These are phyloP conservation scores for Hymenoscyphus salicellus DNA, from an alignment of 2,329 filamentous ascomycete genomes.

Conservation along the genomic window DNA sequence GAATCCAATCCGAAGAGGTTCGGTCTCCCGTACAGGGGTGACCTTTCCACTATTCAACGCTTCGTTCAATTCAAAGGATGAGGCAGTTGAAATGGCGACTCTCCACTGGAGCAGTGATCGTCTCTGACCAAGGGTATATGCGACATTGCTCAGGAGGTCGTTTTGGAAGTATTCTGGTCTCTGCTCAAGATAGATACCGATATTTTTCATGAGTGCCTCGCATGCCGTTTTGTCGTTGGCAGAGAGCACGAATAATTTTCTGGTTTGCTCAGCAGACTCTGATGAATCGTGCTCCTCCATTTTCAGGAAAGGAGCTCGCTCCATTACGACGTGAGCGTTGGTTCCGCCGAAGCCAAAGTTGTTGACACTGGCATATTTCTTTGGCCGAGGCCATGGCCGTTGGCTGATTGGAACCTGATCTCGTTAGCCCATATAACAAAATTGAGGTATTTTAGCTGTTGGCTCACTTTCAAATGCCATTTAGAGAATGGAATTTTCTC, in stretches of 20 bases:
- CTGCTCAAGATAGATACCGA: slow-evolving; percentile 33
- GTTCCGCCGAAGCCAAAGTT: slow-evolving; percentile 40
- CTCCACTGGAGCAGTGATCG: slow-evolving; percentile 32
- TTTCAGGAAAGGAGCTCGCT: slow-evolving; percentile 29
- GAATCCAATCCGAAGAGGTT: slow-evolving; percentile 25
- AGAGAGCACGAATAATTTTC: slow-evolving; percentile 32
- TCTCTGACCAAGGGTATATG: slow-evolving; percentile 32
- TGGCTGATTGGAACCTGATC: slow-evolving; percentile 33
- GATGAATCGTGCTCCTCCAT: slow-evolving; percentile 27
- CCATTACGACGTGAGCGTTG: slow-evolving; percentile 41
- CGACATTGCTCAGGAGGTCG: slow-evolving; percentile 32
- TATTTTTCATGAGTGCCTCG: slow-evolving; percentile 31
- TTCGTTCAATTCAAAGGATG: slow-evolving; percentile 31
- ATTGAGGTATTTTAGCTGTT: background rate
- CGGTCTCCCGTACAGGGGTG: slow-evolving; percentile 23
- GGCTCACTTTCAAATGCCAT: slow-evolving; percentile 39
- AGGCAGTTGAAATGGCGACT: slow-evolving; percentile 26
- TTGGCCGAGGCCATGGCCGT: slow-evolving; percentile 34
- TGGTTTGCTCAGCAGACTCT: slow-evolving; percentile 27
- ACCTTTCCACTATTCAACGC: slow-evolving; percentile 36
- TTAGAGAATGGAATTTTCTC: slow-evolving; percentile 38
- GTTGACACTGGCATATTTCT: slow-evolving; percentile 47
- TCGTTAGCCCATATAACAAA: slow-evolving; percentile 9
- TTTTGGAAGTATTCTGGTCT: slow-evolving; percentile 34
- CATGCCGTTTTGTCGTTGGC: slow-evolving; percentile 31